Percentiles rank a stretch among this genome's conserved stretches.
Evolutionary conservation across 495 filamentous ascomycete genomes (phyloP).

Genomic region (Xylaria longipes): DNA sequence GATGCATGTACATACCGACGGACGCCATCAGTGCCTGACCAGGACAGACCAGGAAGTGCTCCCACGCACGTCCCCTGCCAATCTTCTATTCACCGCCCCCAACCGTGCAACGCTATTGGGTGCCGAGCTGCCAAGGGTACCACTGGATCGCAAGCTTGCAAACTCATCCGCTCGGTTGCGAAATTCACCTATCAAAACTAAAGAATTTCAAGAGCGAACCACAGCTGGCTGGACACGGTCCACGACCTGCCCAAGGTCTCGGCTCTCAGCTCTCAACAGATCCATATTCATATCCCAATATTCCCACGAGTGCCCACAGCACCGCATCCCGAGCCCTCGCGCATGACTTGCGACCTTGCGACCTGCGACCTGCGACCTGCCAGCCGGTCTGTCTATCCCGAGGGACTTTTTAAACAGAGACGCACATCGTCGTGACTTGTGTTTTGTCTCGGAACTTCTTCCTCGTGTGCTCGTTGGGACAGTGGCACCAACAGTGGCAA

Average conservation of each 20-base stretch:
- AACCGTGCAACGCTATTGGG: slow-evolving; percentile 9
- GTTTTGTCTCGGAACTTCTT: neutral
- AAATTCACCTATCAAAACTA: slow-evolving; percentile 14
- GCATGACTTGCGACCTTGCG: neutral
- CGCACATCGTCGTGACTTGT: neutral
- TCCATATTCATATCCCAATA: slow-evolving; percentile 22
- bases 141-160: slow-evolving; percentile 21
- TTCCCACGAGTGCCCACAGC: slow-evolving; percentile 7
- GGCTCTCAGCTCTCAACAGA: slow-evolving; percentile 23
- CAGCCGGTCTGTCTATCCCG: neutral
- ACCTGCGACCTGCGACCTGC: neutral
- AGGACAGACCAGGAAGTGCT: neutral
- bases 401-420: neutral
- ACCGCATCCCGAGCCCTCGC: neutral
- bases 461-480: neutral
- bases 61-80: slow-evolving; percentile 17
- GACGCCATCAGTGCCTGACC: neutral
- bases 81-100: slow-evolving; percentile 22
- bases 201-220: slow-evolving; percentile 6
- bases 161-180: slow-evolving; percentile 10
- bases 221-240: slow-evolving; percentile 13
- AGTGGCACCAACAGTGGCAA: neutral
- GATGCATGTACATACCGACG: slow-evolving; percentile 9
- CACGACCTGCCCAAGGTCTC: slow-evolving; percentile 18
- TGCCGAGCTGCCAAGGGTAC: slow-evolving; percentile 6